A percentile compares a stretch with the other conserved stretches of the same genome.
phyloP scores from a whole-genome alignment of 768 basidiomycete genomes.

The Trametes elegans region DNA sequence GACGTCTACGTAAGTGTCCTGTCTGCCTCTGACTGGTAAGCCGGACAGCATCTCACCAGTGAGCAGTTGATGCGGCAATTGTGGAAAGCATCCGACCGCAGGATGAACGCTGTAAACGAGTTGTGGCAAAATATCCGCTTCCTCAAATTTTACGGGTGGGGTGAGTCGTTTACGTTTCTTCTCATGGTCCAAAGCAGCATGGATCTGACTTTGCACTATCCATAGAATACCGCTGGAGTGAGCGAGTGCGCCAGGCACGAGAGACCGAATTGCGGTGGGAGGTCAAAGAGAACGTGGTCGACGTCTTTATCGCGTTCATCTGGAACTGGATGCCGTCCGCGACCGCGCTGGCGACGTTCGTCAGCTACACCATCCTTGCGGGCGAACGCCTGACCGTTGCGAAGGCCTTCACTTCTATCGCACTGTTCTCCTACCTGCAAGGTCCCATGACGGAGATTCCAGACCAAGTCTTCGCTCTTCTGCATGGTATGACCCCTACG shows the following conservation, averaged over 20 bases:
- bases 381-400: slow-evolving; percentile 68
- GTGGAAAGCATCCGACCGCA: slow-evolving; percentile 62
- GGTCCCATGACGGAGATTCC: slow-evolving; percentile 65
- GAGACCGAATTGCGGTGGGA: slow-evolving; percentile 67
- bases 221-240: slow-evolving; percentile 28
- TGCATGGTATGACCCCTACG: slow-evolving; percentile 45
- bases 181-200: neutral
- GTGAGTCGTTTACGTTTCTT: slow-evolving; percentile 39
- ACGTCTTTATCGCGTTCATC: slow-evolving; percentile 64
- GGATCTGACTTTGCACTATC: neutral
- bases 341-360: slow-evolving; percentile 59
- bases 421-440: slow-evolving; percentile 72
- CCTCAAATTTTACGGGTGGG: slow-evolving; percentile 77
- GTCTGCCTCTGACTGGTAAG: neutral
- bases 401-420: slow-evolving; percentile 78
- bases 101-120: slow-evolving; percentile 75
- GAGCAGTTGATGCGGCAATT: slow-evolving; percentile 52
- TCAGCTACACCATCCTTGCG: slow-evolving; percentile 67
- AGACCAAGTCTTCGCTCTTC: slow-evolving; percentile 59
- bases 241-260: slow-evolving; percentile 39
- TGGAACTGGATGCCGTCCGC: slow-evolving; percentile 77
- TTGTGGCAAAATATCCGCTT: slow-evolving; percentile 73
- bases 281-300: slow-evolving; percentile 59
- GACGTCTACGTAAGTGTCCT: slow-evolving; percentile 51
- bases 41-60: neutral